phyloP scores from a whole-genome alignment of 176 grass and related monocot species.

The Carex littledalei region DNA sequence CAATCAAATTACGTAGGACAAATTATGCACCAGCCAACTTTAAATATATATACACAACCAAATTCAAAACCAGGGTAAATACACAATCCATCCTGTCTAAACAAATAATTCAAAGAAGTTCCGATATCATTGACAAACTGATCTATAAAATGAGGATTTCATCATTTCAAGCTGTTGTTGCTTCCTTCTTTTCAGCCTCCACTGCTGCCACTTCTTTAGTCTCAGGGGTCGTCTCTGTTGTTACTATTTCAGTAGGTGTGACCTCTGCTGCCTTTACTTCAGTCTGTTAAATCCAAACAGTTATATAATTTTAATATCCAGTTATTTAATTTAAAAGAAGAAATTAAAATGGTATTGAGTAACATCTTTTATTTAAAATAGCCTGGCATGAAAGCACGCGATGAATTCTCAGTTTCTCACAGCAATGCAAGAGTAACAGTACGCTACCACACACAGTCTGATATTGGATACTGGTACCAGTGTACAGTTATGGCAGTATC shows the following conservation, averaged over 20 bases:
- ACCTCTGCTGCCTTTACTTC: neutral
- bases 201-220: neutral
- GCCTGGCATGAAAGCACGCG: neutral
- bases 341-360: neutral
- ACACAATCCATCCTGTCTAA: neutral
- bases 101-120: neutral
- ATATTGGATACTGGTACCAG: no score
- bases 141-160: neutral
- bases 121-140: neutral
- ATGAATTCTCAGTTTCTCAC: neutral
- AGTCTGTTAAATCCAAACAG: neutral
- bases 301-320: neutral
- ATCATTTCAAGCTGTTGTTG: neutral
- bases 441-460: no score
- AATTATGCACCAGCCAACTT: neutral
- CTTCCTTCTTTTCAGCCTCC: neutral
- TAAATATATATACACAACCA: conserved; percentile 6
- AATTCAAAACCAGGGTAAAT: neutral
- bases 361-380: neutral
- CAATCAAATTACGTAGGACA: neutral
- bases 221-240: neutral
- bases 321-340: neutral
- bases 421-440: neutral
- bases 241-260: neutral
- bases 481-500: no score